Base-by-base conservation (phyloP, 176 grass and related monocot genomes). In the Oryza meyeriana region DNA sequence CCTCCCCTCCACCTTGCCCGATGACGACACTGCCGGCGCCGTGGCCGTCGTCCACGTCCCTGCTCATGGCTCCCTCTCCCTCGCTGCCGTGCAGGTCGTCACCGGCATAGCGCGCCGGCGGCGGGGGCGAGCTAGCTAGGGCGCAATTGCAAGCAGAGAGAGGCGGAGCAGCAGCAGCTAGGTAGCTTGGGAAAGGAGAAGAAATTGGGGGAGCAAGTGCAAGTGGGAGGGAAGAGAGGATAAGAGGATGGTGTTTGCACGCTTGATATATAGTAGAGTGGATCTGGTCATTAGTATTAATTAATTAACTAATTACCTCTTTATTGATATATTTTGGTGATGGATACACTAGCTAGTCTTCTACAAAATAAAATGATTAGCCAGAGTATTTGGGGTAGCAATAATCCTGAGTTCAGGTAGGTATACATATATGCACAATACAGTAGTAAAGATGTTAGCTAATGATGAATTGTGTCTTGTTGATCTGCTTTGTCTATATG, bases 231-330 rank as follows among this genome's bases (percentile, higher is more conserved):
- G 17, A 59, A 18, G 78, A 81, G 79, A 83, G 61, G 88, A 90
- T 90, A 86, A 90, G 88, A 76, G 79, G 52, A 68, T 86, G 62
- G 84, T 83, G 74, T 72, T 83, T 86, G 79, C 88, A 86, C 79
- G 74, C 77, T 45, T 63, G 87, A 79, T 90, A 86, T 86, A 90
- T 86, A 83, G 67, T 22, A 61, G 12, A 90, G 88, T 82, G 74
- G 83, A 86, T 12, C 61, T 75, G 73, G 63, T 87, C 31, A 61
- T 24, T 47, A 20, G 66, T 52, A 47, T 35, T 44, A 26, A 48
- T 73, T 85, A 44, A 47, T 55, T 22, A n/a, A 0, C 7, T 55
- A n/a, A n/a, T 59, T 25, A 59, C 22, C 11, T 59, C 3, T 59
- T 59, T 25, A 2, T 11, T n/a, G n/a, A 22, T 55, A n/a, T 55